phyloP scores from a whole-genome alignment of 495 filamentous ascomycete species.

The Aspergillus carlsbadensis region DNA sequence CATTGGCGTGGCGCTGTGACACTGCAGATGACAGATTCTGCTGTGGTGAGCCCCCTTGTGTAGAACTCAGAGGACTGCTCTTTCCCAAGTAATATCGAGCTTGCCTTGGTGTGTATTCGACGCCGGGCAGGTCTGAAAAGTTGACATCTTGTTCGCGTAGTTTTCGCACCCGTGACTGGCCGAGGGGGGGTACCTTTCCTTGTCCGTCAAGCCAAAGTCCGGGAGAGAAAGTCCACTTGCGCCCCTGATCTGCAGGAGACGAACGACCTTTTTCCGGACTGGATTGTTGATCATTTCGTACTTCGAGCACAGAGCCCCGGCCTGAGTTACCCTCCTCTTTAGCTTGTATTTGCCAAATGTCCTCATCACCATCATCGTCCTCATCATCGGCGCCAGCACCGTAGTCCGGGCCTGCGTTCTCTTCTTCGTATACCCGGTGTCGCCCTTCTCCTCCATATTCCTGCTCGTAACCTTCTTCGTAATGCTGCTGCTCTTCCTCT shows the following conservation, averaged over 20 bases:
- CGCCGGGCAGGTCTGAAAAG: slow-evolving; percentile 31
- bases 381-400: slow-evolving; percentile 21
- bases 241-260: slow-evolving; percentile 15
- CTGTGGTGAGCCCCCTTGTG: slow-evolving; percentile 16
- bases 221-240: slow-evolving; percentile 28
- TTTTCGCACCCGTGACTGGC: slow-evolving; percentile 36
- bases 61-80: slow-evolving; percentile 32
- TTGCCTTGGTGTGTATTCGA: slow-evolving; percentile 42
- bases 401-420: slow-evolving; percentile 2
- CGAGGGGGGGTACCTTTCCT: slow-evolving; percentile 27
- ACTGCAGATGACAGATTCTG: slow-evolving; percentile 14
- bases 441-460: background rate
- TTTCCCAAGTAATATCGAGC: slow-evolving; percentile 42
- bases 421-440: slow-evolving; percentile 3
- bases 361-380: slow-evolving; percentile 37
- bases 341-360: slow-evolving; percentile 50
- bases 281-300: slow-evolving; percentile 15
- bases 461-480: background rate
- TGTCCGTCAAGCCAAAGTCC: slow-evolving; percentile 30
- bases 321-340: slow-evolving; percentile 33
- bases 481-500: background rate
- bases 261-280: slow-evolving; percentile 17
- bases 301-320: slow-evolving; percentile 15
- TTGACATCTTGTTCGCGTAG: slow-evolving; percentile 44
- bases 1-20: slow-evolving; percentile 4